Percentiles rank a stretch among this genome's conserved stretches.
Evolutionary conservation across 2,329 filamentous ascomycete genomes (phyloP).

Genomic region (Biscogniauxia marginata): DNA sequence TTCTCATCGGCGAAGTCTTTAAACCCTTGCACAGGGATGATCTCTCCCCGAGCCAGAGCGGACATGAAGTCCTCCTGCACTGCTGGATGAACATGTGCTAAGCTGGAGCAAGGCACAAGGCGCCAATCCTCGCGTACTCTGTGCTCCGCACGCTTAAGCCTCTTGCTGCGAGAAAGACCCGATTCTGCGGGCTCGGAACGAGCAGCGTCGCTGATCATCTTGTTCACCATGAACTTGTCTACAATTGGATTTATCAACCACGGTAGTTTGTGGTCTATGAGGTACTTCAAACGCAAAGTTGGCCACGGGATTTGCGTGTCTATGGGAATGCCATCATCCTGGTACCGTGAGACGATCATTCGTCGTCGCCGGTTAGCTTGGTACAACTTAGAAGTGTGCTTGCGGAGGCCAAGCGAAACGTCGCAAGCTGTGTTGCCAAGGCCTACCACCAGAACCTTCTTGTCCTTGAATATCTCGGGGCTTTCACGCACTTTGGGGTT

Average conservation of each 20-base stretch:
- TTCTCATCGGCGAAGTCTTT: constrained; percentile 16
- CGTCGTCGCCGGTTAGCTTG: constrained; percentile 19
- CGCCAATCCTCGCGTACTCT: constrained; percentile 18
- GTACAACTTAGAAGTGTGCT: constrained; percentile 16
- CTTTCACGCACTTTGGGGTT: neutral
- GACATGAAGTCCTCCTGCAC: constrained; percentile 25
- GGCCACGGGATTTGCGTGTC: constrained; percentile 19
- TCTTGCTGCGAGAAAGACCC: constrained; percentile 3
- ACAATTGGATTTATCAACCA: constrained; percentile 12
- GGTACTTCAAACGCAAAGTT: constrained; percentile 19
- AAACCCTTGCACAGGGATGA: constrained; percentile 18
- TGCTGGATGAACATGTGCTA: constrained; percentile 16
- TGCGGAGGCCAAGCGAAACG: constrained; percentile 8
- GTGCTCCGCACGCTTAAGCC: constrained; percentile 6
- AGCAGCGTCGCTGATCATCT: constrained; percentile 22
- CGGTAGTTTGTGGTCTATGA: constrained; percentile 18
- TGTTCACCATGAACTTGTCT: constrained; percentile 15
- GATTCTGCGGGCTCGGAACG: constrained; percentile 9
- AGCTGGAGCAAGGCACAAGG: constrained; percentile 15
- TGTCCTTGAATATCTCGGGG: constrained; percentile 12
- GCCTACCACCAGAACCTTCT: constrained; percentile 21
- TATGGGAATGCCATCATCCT: constrained; percentile 15
- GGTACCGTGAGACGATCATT: constrained; percentile 17
- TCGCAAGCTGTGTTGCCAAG: constrained; percentile 23
- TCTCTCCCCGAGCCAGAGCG: constrained; percentile 13